These are phyloP conservation scores for Cystobasidiaceae sp. DNA, from an alignment of 1,284 basidiomycete species.

Conservation along the genomic window DNA sequence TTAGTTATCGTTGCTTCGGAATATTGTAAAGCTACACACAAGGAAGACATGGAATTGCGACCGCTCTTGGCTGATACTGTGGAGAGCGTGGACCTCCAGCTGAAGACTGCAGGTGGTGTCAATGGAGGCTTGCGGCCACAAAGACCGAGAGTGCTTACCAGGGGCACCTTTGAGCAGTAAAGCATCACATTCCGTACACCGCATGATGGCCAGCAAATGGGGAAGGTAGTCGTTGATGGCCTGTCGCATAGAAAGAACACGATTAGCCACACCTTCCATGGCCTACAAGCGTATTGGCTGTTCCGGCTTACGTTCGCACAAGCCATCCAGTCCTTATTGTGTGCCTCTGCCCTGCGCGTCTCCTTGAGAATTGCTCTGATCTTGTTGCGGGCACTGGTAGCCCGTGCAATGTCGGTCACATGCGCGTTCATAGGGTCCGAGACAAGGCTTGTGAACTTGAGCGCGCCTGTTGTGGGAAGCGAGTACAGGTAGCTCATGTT, in stretches of 20 bases:
- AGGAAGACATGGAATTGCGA: constrained; percentile 33
- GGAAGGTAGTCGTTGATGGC: constrained; percentile 86
- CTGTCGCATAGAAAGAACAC: constrained; percentile 50
- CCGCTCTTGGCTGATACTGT: constrained; percentile 55
- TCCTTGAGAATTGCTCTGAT: constrained; percentile 71
- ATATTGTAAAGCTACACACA: constrained; percentile 47
- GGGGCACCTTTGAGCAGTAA: constrained; percentile 68
- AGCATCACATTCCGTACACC: constrained; percentile 69
- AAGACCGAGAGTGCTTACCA: constrained; percentile 53
- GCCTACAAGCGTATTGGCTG: not conserved
- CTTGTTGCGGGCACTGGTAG: constrained; percentile 72
- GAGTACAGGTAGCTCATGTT: constrained; percentile 59
- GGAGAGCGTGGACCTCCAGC: constrained; percentile 79
- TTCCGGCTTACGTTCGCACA: constrained; percentile 64
- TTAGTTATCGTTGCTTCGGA: constrained; percentile 57
- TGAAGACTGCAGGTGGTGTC: constrained; percentile 71
- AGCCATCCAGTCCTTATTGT: constrained; percentile 68
- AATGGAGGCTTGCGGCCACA: not conserved
- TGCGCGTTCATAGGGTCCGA: constrained; percentile 58
- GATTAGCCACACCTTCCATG: not conserved
- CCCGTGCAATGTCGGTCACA: constrained; percentile 60
- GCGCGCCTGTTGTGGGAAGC: constrained; percentile 71
- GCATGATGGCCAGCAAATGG: constrained; percentile 67
- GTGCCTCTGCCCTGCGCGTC: constrained; percentile 59
- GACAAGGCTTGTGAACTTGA: constrained; percentile 69